These are phyloP conservation scores for Phytophthora fragariaefolia DNA, from an alignment of 352 stramenopile genomes.

Conservation along the genomic window DNA sequence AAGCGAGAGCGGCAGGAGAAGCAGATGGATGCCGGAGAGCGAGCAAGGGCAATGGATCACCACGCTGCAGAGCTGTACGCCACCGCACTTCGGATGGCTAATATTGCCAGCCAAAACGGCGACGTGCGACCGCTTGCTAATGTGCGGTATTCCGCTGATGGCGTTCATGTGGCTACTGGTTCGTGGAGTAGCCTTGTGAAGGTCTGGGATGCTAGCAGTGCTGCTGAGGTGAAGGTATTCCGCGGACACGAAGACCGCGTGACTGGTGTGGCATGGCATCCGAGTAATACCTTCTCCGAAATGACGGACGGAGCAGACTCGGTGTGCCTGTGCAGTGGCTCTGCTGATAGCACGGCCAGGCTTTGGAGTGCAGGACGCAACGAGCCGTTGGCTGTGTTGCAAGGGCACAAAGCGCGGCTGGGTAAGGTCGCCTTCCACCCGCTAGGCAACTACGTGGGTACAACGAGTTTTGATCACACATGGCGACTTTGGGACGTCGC, in stretches of 20 bases:
- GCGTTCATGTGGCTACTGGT: slow-evolving; percentile 82
- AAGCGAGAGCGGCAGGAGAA: slow-evolving; percentile 60
- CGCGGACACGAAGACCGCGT: slow-evolving; percentile 90
- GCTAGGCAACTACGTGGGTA: slow-evolving; percentile 91
- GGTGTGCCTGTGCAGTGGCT: slow-evolving; percentile 80
- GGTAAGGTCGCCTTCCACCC: slow-evolving; percentile 96
- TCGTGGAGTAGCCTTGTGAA: slow-evolving; percentile 95
- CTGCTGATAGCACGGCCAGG: slow-evolving; percentile 77
- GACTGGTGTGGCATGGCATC: slow-evolving; percentile 88
- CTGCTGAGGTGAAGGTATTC: slow-evolving; percentile 75
- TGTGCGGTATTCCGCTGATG: slow-evolving; percentile 71
- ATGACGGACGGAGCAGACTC: slow-evolving; percentile 65
- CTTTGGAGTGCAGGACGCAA: slow-evolving; percentile 69
- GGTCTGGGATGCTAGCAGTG: slow-evolving; percentile 90
- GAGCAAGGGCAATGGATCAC: slow-evolving; percentile 57
- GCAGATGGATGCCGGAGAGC: slow-evolving; percentile 39
- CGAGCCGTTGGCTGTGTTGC: slow-evolving; percentile 67
- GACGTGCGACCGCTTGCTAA: slow-evolving; percentile 92
- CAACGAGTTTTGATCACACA: slow-evolving; percentile 97
- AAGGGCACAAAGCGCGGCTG: slow-evolving; percentile 76
- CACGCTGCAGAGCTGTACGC: slow-evolving; percentile 85
- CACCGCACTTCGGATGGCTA: slow-evolving; percentile 72
- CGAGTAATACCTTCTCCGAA: slow-evolving; percentile 52
- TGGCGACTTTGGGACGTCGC: slow-evolving; percentile 98
- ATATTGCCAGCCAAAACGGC: slow-evolving; percentile 95